Evolutionary conservation across 371 early-diverging fungal species (phyloP).

Genomic region (Apophysomyces ossiformis): DNA sequence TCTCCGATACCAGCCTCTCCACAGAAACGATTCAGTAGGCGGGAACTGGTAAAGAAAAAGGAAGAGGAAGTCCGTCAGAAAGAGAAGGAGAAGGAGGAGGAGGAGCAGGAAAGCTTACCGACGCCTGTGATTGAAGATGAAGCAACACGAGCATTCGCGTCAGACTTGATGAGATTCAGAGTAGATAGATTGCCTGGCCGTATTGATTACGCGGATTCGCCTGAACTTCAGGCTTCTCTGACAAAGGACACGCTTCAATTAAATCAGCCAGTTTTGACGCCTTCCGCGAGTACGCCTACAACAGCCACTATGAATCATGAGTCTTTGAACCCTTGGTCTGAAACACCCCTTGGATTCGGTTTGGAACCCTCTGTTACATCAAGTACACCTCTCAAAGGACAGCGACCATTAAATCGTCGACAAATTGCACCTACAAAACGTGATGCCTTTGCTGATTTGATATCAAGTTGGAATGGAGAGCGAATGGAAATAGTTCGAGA

Average conservation of each 20-base stretch:
- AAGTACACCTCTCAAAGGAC: slow-evolving; percentile 16
- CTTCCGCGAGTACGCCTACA: slow-evolving; percentile 27
- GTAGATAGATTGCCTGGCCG: slow-evolving; percentile 11
- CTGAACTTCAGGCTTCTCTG: slow-evolving; percentile 23
- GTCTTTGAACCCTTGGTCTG: slow-evolving; percentile 21
- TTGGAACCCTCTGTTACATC: slow-evolving; percentile 11
- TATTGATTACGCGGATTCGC: slow-evolving; percentile 15
- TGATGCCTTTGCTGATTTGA: slow-evolving; percentile 51
- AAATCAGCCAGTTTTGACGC: slow-evolving; percentile 19
- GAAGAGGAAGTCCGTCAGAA: slow-evolving; percentile 7
- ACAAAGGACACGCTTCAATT: slow-evolving; percentile 20
- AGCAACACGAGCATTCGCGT: slow-evolving; percentile 50
- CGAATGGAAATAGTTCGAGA: slow-evolving; percentile 10
- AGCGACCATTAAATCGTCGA: slow-evolving; percentile 9
- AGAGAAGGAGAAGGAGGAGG: slow-evolving; percentile 15
- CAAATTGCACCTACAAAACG: slow-evolving; percentile 47
- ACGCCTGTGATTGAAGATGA: slow-evolving; percentile 42
- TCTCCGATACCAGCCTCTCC: slow-evolving; percentile 5
- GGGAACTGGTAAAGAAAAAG: background rate
- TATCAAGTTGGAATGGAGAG: slow-evolving; percentile 44
- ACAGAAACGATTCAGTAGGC: background rate
- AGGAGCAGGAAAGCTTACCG: slow-evolving; percentile 16
- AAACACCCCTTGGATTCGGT: slow-evolving; percentile 9
- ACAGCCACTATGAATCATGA: slow-evolving; percentile 7
- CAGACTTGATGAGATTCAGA: slow-evolving; percentile 30